Conservation (phyloP, 306 rosid genomes). For the Cotoneaster glaucophyllus region DNA sequence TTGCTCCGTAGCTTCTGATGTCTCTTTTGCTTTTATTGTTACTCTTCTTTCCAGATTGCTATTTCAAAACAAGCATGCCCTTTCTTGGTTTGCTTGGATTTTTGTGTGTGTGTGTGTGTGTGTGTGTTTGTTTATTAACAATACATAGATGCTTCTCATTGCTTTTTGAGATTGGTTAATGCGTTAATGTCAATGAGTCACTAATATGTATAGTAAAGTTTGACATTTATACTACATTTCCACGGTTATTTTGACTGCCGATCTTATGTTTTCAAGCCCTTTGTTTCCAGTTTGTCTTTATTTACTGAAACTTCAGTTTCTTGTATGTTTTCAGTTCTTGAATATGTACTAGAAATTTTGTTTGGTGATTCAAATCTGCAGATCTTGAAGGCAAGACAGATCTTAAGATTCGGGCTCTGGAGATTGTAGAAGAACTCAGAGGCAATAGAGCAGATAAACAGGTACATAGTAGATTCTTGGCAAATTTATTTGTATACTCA, state of each 20-base stretch:
- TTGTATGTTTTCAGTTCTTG: too few species aligned
- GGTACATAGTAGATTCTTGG: constrained; percentile 26
- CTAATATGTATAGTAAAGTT: not conserved
- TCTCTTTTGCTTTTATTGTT: not conserved
- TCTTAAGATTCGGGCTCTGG: constrained; percentile 81
- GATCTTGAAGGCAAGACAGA: constrained; percentile 98
- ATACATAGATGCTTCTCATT: not conserved
- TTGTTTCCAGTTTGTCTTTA: not conserved
- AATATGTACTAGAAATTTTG: not conserved
- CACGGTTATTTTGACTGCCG: not conserved
- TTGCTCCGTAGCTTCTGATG: not conserved
- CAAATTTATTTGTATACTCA: not conserved
- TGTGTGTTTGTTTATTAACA: not conserved
- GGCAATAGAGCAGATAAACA: constrained; percentile 91
- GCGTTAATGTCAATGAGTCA: not conserved
- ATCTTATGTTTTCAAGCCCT: not conserved
- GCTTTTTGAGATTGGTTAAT: not conserved
- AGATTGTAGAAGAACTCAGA: constrained; percentile 90
- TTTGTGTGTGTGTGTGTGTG: not conserved
- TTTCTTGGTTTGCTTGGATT: not conserved
- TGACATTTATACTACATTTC: not conserved
- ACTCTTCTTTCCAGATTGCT: not conserved
- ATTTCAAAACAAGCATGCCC: not conserved
- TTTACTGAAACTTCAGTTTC: not conserved
- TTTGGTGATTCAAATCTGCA: constrained; percentile 21